Base-by-base conservation (phyloP, 805 yeast genomes). In the Metschnikowia arizonensis region DNA sequence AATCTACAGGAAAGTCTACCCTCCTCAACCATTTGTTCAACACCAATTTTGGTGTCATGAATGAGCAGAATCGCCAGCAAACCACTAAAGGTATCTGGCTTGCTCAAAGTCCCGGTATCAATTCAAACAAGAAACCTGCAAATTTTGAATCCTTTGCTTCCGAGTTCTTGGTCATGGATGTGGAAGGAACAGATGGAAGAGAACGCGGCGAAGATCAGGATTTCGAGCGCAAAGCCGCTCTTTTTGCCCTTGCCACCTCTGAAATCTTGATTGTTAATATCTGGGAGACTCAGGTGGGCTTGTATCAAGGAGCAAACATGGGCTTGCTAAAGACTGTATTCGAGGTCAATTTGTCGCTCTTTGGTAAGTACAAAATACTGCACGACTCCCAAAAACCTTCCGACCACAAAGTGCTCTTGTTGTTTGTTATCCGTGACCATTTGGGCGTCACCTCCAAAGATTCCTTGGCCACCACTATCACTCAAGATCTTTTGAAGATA, bases 121-220 rank as follows among this genome's bases (percentile, higher is more conserved):
- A 57, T 39, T 32, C 41, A 21, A 19, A 44, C 17, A 17, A 40
- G 2, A 33, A 14, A 5, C 30, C 46, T 10, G 24, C 19, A 32
- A 44, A 6, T 46, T 52, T 26, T 7, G 42, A 38, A 11, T 17
- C 46, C 9, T 4, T 17, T 3, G 39, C 42, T 15, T 60, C 63
- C 23, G 73, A 80, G 50, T 72, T 88, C 9, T 76, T 88, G 50
- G 95, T 93, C 2, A 77, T 93, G 77, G 99, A 93, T 61, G 98
- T 93, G n/a, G 99, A 93, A 67, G 99, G 99, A 40, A 90, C 97
- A 0, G 99, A 93, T 68, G 98, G 99, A 40, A 78, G 97, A 49
- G 99, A 93, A 66, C 78, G 97, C 45, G 98, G 98, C 21, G 99
- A 93, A 58, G 98, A 93, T 65, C 97, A 93, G 65, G 99, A 93